phyloP scores from a whole-genome alignment of 768 basidiomycete genomes.

The Chlorophyllum brunneum region DNA sequence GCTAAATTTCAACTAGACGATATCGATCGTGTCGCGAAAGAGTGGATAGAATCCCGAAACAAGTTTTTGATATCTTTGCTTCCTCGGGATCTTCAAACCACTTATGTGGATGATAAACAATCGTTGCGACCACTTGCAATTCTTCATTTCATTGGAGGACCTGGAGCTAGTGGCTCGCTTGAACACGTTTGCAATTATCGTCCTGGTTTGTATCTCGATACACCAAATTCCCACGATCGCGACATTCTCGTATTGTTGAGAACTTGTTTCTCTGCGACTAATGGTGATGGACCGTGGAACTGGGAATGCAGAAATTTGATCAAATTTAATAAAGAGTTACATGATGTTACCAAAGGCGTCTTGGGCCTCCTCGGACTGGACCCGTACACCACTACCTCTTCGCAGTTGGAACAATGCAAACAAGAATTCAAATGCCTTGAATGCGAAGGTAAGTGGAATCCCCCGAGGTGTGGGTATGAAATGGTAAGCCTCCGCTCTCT shows the following conservation, averaged over 20 bases:
- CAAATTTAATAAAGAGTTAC: background rate
- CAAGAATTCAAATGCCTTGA: background rate
- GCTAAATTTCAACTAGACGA: background rate
- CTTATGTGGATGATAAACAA: background rate
- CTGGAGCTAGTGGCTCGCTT: background rate
- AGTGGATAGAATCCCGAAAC: background rate
- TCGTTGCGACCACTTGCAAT: background rate
- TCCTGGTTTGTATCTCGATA: too few relatives aligned
- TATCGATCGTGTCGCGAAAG: background rate
- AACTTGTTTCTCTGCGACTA: too few relatives aligned
- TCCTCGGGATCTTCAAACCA: background rate
- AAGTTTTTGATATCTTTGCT: background rate
- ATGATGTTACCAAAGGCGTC: background rate
- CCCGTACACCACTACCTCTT: background rate
- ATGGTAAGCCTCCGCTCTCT: too few relatives aligned
- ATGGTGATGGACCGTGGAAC: background rate
- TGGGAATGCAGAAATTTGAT: slow-evolving; percentile 40
- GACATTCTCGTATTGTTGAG: background rate
- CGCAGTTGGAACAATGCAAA: background rate
- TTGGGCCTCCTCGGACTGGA: background rate
- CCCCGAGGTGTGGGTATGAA: too few relatives aligned
- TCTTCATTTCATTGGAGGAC: background rate
- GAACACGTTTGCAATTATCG: background rate
- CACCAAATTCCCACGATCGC: too few relatives aligned
- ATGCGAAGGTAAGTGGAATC: too few relatives aligned